Conservation (phyloP, 73 alveolate species). For the Paramecium biaurelia region DNA sequence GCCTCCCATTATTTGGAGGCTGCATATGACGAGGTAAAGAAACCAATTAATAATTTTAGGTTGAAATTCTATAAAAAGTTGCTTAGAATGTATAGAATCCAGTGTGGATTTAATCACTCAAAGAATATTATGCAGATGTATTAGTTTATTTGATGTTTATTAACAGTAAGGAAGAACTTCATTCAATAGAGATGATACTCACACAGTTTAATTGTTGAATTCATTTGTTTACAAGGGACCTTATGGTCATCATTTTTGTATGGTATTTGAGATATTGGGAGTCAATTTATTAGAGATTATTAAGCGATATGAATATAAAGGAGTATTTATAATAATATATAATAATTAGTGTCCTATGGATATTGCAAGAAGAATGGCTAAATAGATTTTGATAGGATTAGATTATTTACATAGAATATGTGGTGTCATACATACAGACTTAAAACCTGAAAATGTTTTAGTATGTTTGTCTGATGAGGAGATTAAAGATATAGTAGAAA, state of each 20-base stretch:
- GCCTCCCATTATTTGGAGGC: conserved; percentile 98
- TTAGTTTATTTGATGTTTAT: background rate
- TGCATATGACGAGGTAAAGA: conserved; percentile 99
- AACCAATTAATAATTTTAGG: background rate
- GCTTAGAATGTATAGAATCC: conserved; percentile 74
- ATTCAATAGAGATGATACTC: conserved; percentile 58
- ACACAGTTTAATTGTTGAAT: conserved; percentile 65
- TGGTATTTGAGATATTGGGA: conserved; percentile 99
- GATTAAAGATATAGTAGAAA: conserved; percentile 72
- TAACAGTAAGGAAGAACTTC: conserved; percentile 31
- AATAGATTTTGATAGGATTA: conserved; percentile 94
- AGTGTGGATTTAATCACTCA: conserved; percentile 46
- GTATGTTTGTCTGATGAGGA: conserved; percentile 84
- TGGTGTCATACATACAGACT: conserved; percentile 94
- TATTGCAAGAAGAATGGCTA: conserved; percentile 79
- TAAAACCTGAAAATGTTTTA: conserved; percentile 95
- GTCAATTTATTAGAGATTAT: conserved; percentile 95
- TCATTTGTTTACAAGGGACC: conserved; percentile 71
- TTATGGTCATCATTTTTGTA: conserved; percentile 77
- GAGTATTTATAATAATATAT: conserved; percentile 51
- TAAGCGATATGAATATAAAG: conserved; percentile 78
- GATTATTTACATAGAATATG: conserved; percentile 96
- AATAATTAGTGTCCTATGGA: conserved; percentile 47
- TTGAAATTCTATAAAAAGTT: conserved; percentile 81
- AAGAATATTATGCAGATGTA: conserved; percentile 57